These are phyloP conservation scores for Botryosphaeria agaves DNA, from an alignment of 2,329 filamentous ascomycete species.

Conservation along the genomic window DNA sequence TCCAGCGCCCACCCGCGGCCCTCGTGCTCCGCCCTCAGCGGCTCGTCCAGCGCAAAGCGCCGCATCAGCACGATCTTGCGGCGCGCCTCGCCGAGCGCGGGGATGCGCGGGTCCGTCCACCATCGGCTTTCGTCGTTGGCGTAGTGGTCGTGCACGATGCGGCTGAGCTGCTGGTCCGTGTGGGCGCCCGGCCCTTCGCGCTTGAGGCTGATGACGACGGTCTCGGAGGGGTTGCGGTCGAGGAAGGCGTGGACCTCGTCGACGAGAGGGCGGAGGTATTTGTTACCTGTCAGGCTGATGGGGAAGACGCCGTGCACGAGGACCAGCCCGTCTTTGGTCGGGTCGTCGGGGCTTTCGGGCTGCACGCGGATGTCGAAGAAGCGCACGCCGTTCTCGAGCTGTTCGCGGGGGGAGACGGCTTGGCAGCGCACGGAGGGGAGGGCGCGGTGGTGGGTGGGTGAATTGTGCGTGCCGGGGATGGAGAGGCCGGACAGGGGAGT, in stretches of 20 bases:
- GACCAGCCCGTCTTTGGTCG: constrained; percentile 46
- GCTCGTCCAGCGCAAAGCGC: constrained; percentile 52
- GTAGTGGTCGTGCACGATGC: constrained; percentile 58
- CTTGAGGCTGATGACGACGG: constrained; percentile 75
- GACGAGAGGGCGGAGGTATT: constrained; percentile 61
- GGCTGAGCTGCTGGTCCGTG: constrained; percentile 62
- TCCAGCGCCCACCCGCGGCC: constrained; percentile 40
- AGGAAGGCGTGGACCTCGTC: constrained; percentile 59
- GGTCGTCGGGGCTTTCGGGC: constrained; percentile 38
- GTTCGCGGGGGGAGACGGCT: constrained; percentile 55
- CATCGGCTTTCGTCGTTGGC: constrained; percentile 41
- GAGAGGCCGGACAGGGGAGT: constrained; percentile 65
- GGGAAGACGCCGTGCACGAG: constrained; percentile 88
- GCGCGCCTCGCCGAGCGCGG: constrained; percentile 59
- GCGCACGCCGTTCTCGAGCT: constrained; percentile 78
- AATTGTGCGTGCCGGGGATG: constrained; percentile 93
- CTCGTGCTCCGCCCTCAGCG: constrained; percentile 32
- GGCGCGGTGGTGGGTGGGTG: constrained; percentile 67
- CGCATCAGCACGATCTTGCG: constrained; percentile 74
- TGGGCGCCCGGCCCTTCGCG: constrained; percentile 72
- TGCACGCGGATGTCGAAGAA: constrained; percentile 87
- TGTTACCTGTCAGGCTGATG: constrained; percentile 64
- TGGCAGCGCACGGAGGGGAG: constrained; percentile 90
- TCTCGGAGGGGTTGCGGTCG: constrained; percentile 59
- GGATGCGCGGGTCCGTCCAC: constrained; percentile 64